Conservation (phyloP, 108 stramenopile genomes). For the Parietichytrium sp. region DNA sequence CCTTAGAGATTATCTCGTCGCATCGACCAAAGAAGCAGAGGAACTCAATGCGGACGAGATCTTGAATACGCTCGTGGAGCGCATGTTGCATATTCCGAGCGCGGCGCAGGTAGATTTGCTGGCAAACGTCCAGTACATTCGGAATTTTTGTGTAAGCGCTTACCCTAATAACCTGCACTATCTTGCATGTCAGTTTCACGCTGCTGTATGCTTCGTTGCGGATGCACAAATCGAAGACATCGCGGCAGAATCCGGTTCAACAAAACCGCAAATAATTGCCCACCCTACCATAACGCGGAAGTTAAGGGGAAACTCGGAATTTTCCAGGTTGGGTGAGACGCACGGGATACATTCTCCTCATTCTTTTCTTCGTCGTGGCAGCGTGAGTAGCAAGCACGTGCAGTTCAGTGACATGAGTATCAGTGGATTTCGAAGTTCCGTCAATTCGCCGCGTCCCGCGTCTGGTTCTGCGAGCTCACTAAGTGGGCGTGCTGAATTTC, state of each 20-base stretch:
- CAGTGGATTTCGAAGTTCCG: too few species aligned
- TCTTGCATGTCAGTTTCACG: not conserved
- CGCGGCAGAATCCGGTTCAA: not conserved
- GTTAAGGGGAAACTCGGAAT: not conserved
- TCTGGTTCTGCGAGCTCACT: not conserved
- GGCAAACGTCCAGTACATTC: slow-evolving; percentile 37
- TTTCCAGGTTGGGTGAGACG: not conserved
- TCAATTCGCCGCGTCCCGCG: too few species aligned
- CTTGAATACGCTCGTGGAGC: slow-evolving; percentile 2
- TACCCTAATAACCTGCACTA: not conserved
- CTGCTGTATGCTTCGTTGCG: not conserved
- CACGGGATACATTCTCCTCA: not conserved
- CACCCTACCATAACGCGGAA: not conserved
- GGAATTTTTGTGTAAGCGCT: not conserved
- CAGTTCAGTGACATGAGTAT: not conserved
- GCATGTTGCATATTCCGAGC: not conserved
- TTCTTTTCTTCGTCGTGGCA: not conserved
- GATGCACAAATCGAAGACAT: not conserved
- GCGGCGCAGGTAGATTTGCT: not conserved
- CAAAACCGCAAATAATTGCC: not conserved
- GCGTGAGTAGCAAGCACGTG: not conserved
- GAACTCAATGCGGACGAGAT: slow-evolving; percentile 31
- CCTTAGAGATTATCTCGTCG: not conserved
- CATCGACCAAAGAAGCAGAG: not conserved
- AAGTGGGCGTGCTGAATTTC: not conserved